These are phyloP conservation scores for Paraurostyla sp. DNA, from an alignment of 73 alveolate genomes.

Conservation along the genomic window DNA sequence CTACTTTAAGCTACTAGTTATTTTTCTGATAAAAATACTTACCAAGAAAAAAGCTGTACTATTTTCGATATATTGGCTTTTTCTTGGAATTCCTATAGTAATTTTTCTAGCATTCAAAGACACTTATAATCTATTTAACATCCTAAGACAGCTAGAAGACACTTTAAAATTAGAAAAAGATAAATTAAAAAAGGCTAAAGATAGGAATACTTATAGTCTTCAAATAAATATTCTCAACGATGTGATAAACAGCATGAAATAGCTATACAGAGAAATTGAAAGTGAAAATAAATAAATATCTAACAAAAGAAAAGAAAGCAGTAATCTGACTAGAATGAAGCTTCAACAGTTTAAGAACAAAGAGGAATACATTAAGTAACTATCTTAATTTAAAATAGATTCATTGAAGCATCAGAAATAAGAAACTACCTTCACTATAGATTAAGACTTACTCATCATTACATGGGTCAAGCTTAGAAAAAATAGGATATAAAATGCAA, in stretches of 20 bases:
- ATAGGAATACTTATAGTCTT: not conserved
- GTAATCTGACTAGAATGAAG: not conserved
- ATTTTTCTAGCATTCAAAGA: slow-evolving; percentile 11
- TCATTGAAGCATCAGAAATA: not conserved
- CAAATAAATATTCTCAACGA: slow-evolving; percentile 37
- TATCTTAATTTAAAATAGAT: not conserved
- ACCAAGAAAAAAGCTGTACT: not conserved
- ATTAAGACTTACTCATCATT: slow-evolving; percentile 17
- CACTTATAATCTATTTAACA: not conserved
- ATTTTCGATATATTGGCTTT: not conserved
- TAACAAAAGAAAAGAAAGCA: not conserved
- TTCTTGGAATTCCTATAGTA: not conserved
- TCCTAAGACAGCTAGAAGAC: not conserved
- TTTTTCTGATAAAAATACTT: not conserved
- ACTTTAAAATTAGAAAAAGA: not conserved
- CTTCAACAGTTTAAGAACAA: not conserved
- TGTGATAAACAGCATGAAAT: slow-evolving; percentile 4
- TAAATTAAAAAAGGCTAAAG: not conserved
- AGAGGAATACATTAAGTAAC: not conserved
- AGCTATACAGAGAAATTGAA: not conserved
- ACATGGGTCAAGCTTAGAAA: slow-evolving; percentile 38
- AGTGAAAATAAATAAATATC: not conserved
- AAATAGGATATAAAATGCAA: not conserved
- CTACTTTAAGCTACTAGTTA: not conserved
- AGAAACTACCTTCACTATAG: slow-evolving; percentile 28